Evolutionary conservation across 371 early-diverging fungal genomes (phyloP).

Genomic region (Fennellomyces sp.): DNA sequence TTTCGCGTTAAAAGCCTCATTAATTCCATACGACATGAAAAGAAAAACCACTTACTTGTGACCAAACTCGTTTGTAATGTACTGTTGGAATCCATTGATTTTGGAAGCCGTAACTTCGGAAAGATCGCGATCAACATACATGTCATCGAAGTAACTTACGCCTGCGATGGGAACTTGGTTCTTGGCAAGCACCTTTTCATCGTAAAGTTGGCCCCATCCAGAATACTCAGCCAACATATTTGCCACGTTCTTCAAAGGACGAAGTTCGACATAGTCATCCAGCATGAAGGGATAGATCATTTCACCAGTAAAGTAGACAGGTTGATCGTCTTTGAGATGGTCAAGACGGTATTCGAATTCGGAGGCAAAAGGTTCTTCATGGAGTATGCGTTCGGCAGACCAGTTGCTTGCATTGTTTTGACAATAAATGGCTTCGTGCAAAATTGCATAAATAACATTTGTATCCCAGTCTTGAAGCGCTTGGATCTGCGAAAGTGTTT

Average conservation of each 20-base stretch:
- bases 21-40: background rate
- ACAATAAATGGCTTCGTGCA: slow-evolving; percentile 77
- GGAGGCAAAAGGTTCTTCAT: slow-evolving; percentile 42
- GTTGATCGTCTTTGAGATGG: slow-evolving; percentile 31
- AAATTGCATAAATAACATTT: slow-evolving; percentile 68
- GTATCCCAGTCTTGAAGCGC: slow-evolving; percentile 56
- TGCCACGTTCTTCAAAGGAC: slow-evolving; percentile 62
- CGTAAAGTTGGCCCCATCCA: slow-evolving; percentile 65
- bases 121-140: slow-evolving; percentile 66
- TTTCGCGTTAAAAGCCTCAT: background rate
- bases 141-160: slow-evolving; percentile 76
- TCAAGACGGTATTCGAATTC: slow-evolving; percentile 57
- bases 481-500: slow-evolving; percentile 51
- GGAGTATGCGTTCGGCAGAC: slow-evolving; percentile 67
- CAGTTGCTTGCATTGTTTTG: slow-evolving; percentile 65
- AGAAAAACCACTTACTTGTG: slow-evolving; percentile 56
- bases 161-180: slow-evolving; percentile 69
- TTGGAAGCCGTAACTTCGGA: slow-evolving; percentile 65
- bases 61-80: slow-evolving; percentile 78
- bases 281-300: slow-evolving; percentile 79
- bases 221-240: slow-evolving; percentile 61
- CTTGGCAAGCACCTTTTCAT: slow-evolving; percentile 47
- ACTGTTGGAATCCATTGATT: slow-evolving; percentile 65
- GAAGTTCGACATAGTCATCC: slow-evolving; percentile 70
- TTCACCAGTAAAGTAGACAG: slow-evolving; percentile 61